These are phyloP conservation scores for Umbelopsis ramanniana DNA, from an alignment of 192 early-diverging fungal species.

Conservation along the genomic window DNA sequence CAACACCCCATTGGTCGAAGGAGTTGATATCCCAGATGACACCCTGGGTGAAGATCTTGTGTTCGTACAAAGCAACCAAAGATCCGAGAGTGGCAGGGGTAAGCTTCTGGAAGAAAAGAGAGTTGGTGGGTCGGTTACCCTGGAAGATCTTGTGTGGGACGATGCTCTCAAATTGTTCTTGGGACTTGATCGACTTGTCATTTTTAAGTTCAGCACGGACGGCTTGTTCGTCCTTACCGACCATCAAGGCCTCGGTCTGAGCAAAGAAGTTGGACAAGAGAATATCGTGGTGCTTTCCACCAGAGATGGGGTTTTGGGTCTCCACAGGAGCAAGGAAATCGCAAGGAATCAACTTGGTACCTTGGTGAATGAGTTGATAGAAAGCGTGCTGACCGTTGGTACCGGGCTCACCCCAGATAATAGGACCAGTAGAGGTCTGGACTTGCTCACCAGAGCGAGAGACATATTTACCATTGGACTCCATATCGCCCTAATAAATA, in stretches of 20 bases:
- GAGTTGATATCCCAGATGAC: slow-evolving; percentile 98
- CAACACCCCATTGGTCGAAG: slow-evolving; percentile 96
- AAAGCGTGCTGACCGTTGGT: slow-evolving; percentile 99
- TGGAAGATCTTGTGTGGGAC: slow-evolving; percentile 96
- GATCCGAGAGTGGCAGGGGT: slow-evolving; percentile 88
- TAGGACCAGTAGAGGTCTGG: slow-evolving; percentile 89
- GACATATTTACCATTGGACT: slow-evolving; percentile 97
- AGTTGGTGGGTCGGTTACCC: slow-evolving; percentile 98
- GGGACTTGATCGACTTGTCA: slow-evolving; percentile 51
- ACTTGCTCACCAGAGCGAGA: slow-evolving; percentile 82
- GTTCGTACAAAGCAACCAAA: slow-evolving; percentile 98
- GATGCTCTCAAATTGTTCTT: slow-evolving; percentile 64
- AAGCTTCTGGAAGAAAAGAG: slow-evolving; percentile 91
- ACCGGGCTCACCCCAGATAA: slow-evolving; percentile 99
- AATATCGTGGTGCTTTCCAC: slow-evolving; percentile 91
- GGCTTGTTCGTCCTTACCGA: slow-evolving; percentile 82
- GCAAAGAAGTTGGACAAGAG: slow-evolving; percentile 99
- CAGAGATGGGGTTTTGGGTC: slow-evolving; percentile 89
- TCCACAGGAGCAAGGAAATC: slow-evolving; percentile 97
- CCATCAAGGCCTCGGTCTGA: slow-evolving; percentile 97
- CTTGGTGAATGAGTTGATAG: slow-evolving; percentile 99
- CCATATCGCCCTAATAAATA: slow-evolving; percentile 89
- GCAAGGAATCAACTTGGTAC: slow-evolving; percentile 93
- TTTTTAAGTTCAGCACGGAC: slow-evolving; percentile 82
- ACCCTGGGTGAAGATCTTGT: slow-evolving; percentile 99